Percentiles rank a stretch among this genome's conserved stretches.
Evolutionary conservation across 345 rosid species (phyloP).

Genomic region (Bruguiera sexangula): DNA sequence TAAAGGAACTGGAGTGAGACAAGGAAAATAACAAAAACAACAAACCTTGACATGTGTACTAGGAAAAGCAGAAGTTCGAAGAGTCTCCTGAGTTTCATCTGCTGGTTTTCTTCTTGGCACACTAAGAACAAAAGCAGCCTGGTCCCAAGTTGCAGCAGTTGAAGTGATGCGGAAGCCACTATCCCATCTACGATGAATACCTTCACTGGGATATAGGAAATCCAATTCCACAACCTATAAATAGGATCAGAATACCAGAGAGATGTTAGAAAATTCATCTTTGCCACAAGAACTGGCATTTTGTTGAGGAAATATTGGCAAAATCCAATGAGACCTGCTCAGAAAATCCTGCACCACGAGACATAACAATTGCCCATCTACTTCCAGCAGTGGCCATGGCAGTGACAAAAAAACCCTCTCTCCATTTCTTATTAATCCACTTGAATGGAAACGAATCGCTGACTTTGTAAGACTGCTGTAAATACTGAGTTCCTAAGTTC

Average conservation of each 20-base stretch:
- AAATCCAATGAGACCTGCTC: constrained; percentile 60
- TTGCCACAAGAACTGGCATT: not conserved
- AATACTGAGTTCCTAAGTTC: constrained; percentile 72
- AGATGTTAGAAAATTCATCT: not conserved
- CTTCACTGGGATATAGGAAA: constrained; percentile 98
- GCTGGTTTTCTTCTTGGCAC: constrained; percentile 81
- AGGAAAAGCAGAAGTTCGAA: constrained; percentile 92
- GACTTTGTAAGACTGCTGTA: constrained; percentile 97
- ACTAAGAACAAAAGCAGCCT: constrained; percentile 91
- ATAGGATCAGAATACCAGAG: not conserved
- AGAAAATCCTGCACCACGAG: constrained; percentile 87
- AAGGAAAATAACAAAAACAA: not conserved
- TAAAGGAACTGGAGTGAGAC: not conserved
- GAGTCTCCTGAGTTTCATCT: constrained; percentile 96
- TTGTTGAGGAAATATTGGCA: constrained; percentile 2
- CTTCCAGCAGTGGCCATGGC: constrained; percentile 95
- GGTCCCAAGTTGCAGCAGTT: constrained; percentile 89
- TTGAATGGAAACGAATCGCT: constrained; percentile 94
- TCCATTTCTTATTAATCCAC: constrained; percentile 99
- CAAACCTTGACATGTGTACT: constrained; percentile 91
- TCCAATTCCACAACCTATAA: constrained; percentile 91
- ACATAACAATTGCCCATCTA: constrained; percentile 98
- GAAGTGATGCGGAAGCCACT: constrained; percentile 90
- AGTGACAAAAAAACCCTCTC: constrained; percentile 87
- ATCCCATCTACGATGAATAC: constrained; percentile 96